A percentile compares a stretch with the other conserved stretches of the same genome.
These are phyloP conservation scores for Starmerella potacharoeniae DNA, from an alignment of 805 yeast genomes.

Conservation along the genomic window DNA sequence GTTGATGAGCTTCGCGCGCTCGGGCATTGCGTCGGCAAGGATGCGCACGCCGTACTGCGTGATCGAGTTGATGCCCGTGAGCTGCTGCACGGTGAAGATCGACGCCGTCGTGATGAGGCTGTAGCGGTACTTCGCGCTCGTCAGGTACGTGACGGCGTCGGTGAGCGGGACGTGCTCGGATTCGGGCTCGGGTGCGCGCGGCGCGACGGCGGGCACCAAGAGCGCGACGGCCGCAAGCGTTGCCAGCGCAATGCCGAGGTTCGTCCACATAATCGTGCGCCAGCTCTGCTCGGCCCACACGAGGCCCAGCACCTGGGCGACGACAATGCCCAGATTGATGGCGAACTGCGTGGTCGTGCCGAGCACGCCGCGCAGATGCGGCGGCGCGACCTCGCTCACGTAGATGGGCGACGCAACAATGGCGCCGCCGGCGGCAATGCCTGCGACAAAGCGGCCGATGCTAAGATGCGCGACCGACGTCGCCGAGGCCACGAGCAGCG, in stretches of 20 bases:
- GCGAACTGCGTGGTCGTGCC: constrained; percentile 87
- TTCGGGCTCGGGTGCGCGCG: background rate
- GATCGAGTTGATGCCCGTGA: constrained; percentile 86
- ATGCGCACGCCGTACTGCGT: constrained; percentile 88
- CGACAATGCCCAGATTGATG: constrained; percentile 71
- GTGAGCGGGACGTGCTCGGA: background rate
- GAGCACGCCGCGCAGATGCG: constrained; percentile 53
- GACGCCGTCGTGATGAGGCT: constrained; percentile 59
- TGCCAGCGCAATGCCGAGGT: constrained; percentile 39
- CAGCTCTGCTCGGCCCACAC: constrained; percentile 57
- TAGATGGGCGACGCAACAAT: constrained; percentile 76
- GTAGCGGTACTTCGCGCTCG: constrained; percentile 40
- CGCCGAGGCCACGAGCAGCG: constrained; percentile 45
- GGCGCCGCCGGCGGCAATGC: constrained; percentile 78
- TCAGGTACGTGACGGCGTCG: constrained; percentile 36
- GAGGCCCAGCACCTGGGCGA: constrained; percentile 67
- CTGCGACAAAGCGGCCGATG: constrained; percentile 65
- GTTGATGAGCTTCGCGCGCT: constrained; percentile 58
- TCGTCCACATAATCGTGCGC: constrained; percentile 47
- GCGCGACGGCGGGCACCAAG: background rate
- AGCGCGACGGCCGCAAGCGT: background rate
- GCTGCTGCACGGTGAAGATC: constrained; percentile 74
- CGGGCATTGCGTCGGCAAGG: constrained; percentile 59
- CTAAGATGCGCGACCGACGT: constrained; percentile 36
- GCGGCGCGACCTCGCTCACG: constrained; percentile 71